phyloP scores from a whole-genome alignment of 2,329 filamentous ascomycete species.

The Teratosphaeria nubilosa region DNA sequence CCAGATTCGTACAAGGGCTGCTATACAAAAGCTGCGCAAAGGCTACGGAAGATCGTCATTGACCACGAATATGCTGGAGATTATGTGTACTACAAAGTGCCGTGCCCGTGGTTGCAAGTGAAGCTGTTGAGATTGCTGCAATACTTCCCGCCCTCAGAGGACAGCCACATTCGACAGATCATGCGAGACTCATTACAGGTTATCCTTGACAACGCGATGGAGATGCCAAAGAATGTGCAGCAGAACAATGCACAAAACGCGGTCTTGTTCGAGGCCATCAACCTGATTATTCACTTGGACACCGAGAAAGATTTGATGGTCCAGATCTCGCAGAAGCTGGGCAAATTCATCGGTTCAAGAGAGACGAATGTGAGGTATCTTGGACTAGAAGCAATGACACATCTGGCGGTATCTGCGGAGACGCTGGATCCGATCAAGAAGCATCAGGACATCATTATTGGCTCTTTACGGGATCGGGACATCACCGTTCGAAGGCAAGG shows the following conservation, averaged over 20 bases:
- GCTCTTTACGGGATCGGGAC: constrained; percentile 86
- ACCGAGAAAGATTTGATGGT: constrained; percentile 92
- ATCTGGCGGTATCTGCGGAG: constrained; percentile 85
- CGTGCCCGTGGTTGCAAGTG: constrained; percentile 95
- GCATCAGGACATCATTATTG: constrained; percentile 91
- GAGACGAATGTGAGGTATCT: constrained; percentile 97
- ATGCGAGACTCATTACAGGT: constrained; percentile 85
- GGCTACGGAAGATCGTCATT: constrained; percentile 80
- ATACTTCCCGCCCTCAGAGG: constrained; percentile 93
- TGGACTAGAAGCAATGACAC: constrained; percentile 94
- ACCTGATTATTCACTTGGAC: constrained; percentile 93
- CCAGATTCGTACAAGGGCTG: constrained; percentile 89
- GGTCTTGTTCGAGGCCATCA: constrained; percentile 95
- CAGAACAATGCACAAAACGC: constrained; percentile 99
- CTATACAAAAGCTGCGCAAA: constrained; percentile 84
- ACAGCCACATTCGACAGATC: constrained; percentile 81
- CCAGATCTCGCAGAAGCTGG: constrained; percentile 81
- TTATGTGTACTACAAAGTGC: constrained; percentile 99
- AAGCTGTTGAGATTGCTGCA: constrained; percentile 86
- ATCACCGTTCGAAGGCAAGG: constrained; percentile 96
- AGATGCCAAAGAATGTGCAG: constrained; percentile 95
- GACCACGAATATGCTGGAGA: constrained; percentile 83
- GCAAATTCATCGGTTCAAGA: constrained; percentile 90
- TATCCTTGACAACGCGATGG: constrained; percentile 83
- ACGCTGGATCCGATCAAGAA: constrained; percentile 96